phyloP scores from a whole-genome alignment of 352 stramenopile species.

The Globisporangium yorkense region DNA sequence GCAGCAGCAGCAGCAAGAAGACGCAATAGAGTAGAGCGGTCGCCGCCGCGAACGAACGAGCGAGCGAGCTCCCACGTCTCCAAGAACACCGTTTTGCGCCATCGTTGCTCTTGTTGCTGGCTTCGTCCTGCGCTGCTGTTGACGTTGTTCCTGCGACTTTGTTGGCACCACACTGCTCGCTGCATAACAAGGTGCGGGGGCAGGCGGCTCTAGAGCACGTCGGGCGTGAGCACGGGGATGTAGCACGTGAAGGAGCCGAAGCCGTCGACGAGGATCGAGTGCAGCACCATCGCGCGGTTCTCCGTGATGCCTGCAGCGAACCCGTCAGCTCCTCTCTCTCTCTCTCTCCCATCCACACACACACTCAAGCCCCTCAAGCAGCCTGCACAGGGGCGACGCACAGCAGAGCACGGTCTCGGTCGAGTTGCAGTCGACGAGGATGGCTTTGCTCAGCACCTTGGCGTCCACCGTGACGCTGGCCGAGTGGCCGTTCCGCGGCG shows the following conservation, averaged over 20 bases:
- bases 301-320: slow-evolving; percentile 55
- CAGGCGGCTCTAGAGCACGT: slow-evolving; percentile 19
- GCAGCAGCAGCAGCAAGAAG: background rate
- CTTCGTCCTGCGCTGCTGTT: no score
- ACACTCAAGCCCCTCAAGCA: background rate
- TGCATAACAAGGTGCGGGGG: no score
- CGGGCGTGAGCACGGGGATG: slow-evolving; percentile 63
- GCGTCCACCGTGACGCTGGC: slow-evolving; percentile 72
- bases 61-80: no score
- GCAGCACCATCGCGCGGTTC: slow-evolving; percentile 68
- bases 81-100: no score
- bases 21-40: background rate
- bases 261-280: slow-evolving; percentile 66
- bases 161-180: no score
- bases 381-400: slow-evolving; percentile 11
- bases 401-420: slow-evolving; percentile 72
- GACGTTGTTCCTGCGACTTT: no score
- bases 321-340: no score
- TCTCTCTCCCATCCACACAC: background rate
- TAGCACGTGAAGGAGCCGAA: slow-evolving; percentile 85
- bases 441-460: slow-evolving; percentile 71
- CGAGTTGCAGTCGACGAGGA: slow-evolving; percentile 64
- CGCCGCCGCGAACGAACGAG: no score
- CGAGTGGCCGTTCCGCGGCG: slow-evolving; percentile 13
- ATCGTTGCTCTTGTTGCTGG: background rate